phyloP scores from a whole-genome alignment of 192 early-diverging fungal genomes.

The Mortierella antarctica region DNA sequence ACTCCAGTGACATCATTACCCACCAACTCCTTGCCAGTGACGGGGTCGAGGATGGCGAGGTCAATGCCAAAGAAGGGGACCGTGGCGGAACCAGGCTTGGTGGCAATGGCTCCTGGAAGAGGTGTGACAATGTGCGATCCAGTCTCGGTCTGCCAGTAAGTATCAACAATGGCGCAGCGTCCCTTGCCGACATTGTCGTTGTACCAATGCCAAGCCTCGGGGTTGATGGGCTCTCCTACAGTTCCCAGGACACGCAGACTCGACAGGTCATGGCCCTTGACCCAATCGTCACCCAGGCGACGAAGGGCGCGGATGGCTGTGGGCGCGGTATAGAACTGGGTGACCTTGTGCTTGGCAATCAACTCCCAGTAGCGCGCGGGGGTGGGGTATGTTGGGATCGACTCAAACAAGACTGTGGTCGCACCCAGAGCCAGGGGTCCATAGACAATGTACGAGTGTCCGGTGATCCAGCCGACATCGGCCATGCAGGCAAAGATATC shows the following conservation, averaged over 20 bases:
- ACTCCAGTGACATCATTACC: conserved; percentile 94
- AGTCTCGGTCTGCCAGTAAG: conserved; percentile 95
- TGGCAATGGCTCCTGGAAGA: conserved; percentile 86
- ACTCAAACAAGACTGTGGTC: conserved; percentile 95
- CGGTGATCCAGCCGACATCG: conserved; percentile 94
- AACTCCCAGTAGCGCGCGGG: conserved; percentile 85
- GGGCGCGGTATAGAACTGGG: conserved; percentile 98
- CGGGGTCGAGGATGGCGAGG: conserved; percentile 84
- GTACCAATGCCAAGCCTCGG: conserved; percentile 99
- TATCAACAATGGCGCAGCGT: conserved; percentile 95
- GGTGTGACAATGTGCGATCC: conserved; percentile 94
- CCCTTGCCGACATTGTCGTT: conserved; percentile 88
- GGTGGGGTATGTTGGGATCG: conserved; percentile 93
- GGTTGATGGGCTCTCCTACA: conserved; percentile 98
- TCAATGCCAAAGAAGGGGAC: conserved; percentile 98
- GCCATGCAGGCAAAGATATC: conserved; percentile 96
- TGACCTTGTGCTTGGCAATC: conserved; percentile 91
- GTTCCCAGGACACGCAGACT: conserved; percentile 91
- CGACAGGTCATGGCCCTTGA: conserved; percentile 82
- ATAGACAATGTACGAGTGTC: conserved; percentile 93
- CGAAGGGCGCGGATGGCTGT: conserved; percentile 97
- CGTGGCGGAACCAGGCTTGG: conserved; percentile 96
- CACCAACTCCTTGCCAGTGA: conserved; percentile 83
- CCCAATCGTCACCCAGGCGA: conserved; percentile 81
- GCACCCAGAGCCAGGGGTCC: conserved; percentile 88